Evolutionary conservation across 2,329 filamentous ascomycete genomes (phyloP).

Genomic region (Trichoderma harzianum): DNA sequence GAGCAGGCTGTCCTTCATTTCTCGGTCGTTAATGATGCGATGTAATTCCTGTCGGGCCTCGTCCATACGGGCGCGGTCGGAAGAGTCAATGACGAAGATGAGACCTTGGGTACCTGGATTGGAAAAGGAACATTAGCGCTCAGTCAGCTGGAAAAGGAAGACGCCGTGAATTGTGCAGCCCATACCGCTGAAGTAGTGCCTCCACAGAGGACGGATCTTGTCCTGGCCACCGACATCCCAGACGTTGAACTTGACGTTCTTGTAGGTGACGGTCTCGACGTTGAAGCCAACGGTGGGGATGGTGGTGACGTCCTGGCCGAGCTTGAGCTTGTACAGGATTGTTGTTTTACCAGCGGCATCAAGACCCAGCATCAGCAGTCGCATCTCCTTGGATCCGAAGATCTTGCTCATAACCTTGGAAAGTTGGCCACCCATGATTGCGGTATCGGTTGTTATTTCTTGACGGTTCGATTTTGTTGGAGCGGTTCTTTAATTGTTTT

Average conservation of each 20-base stretch:
- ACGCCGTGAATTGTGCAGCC: neutral
- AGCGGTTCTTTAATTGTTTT: neutral
- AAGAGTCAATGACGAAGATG: constrained; percentile 98
- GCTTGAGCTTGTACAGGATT: constrained; percentile 98
- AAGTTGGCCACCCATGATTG: constrained; percentile 84
- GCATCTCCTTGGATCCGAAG: constrained; percentile 99
- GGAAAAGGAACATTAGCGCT: constrained; percentile 9
- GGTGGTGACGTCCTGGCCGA: constrained; percentile 95
- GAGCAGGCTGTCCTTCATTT: constrained; percentile 93
- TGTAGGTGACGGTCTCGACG: constrained; percentile 97
- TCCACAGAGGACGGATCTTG: constrained; percentile 96
- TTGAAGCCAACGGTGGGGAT: constrained; percentile 99
- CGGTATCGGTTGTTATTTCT: constrained; percentile 17
- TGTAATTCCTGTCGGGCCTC: constrained; percentile 92
- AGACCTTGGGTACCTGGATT: constrained; percentile 85
- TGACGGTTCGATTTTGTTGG: neutral
- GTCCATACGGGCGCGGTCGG: constrained; percentile 84
- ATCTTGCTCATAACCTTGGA: constrained; percentile 98
- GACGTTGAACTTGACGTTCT: constrained; percentile 99
- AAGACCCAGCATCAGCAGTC: constrained; percentile 94
- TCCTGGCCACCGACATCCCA: constrained; percentile 99
- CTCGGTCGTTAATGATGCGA: constrained; percentile 95
- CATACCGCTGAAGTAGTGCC: constrained; percentile 88
- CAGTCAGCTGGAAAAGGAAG: neutral
- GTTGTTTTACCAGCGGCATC: constrained; percentile 99